phyloP scores from a whole-genome alignment of 371 early-diverging fungal genomes.

The Mortierella sp. region DNA sequence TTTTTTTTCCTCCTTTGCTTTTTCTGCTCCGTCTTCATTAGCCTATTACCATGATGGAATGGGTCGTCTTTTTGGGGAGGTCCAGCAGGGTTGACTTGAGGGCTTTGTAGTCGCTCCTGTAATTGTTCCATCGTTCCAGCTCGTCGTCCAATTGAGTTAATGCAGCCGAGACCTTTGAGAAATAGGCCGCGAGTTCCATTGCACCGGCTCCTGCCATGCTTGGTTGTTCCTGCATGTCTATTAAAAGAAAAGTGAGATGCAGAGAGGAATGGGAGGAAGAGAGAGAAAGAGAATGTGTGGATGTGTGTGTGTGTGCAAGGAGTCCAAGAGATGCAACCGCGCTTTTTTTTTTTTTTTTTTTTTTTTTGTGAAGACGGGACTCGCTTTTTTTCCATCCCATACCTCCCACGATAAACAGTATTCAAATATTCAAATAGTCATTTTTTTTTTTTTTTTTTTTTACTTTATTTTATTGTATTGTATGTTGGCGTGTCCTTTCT shows the following conservation, averaged over 20 bases:
- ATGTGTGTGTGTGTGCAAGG: background rate
- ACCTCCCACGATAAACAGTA: no score
- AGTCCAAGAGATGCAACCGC: background rate
- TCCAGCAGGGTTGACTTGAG: constrained; percentile 62
- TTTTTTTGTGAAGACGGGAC: no score
- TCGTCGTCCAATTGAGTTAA: constrained; percentile 40
- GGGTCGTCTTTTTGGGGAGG: constrained; percentile 63
- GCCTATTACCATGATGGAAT: constrained; percentile 71
- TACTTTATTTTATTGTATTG: no score
- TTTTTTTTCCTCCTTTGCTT: constrained; percentile 3
- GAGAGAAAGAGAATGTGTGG: no score
- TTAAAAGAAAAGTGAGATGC: background rate
- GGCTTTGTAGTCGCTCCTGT: constrained; percentile 65
- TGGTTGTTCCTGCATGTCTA: constrained; percentile 8
- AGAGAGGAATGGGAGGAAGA: background rate
- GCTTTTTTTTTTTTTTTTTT: background rate
- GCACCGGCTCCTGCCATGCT: constrained; percentile 22
- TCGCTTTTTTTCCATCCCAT: no score
- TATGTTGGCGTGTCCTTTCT: no score
- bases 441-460: constrained; percentile 4
- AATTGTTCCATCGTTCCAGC: constrained; percentile 58
- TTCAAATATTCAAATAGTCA: background rate
- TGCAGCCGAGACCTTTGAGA: constrained; percentile 39
- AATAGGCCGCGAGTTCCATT: constrained; percentile 42
- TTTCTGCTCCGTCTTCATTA: no score